These are phyloP conservation scores for Pseudogymnoascus sp. DNA, from an alignment of 2,329 filamentous ascomycete genomes.

Conservation along the genomic window DNA sequence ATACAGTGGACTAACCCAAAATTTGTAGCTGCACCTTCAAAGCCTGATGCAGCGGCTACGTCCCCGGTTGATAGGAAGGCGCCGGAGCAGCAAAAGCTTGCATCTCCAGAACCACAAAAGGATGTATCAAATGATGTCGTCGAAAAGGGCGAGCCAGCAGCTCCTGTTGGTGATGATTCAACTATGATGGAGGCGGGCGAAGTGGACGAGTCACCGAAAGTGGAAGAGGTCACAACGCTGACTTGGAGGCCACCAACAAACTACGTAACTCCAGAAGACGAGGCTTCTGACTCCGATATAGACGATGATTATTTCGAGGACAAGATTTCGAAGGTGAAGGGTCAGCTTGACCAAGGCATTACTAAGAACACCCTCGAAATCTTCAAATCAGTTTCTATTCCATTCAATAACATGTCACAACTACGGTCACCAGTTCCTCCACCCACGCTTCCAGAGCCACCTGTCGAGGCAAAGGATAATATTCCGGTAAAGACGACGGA, in stretches of 20 bases:
- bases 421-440: constrained; percentile 2
- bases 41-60: not conserved
- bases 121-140: not conserved
- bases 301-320: constrained; percentile 28
- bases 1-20: constrained; percentile 9
- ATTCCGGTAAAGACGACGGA: not conserved
- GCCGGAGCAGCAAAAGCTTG: not conserved
- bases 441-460: not conserved
- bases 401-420: not conserved
- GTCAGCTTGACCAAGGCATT: constrained; percentile 15
- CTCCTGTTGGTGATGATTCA: not conserved
- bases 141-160: not conserved
- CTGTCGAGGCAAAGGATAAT: not conserved
- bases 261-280: constrained; percentile 10
- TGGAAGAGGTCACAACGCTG: not conserved
- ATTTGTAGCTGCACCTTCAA: not conserved
- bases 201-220: constrained; percentile 1
- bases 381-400: constrained; percentile 4
- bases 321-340: constrained; percentile 23
- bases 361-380: not conserved
- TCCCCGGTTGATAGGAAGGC: constrained; percentile 3
- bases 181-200: constrained; percentile 8
- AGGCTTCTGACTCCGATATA: constrained; percentile 26
- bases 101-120: not conserved
- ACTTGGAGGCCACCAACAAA: not conserved